These are phyloP conservation scores for Anaeromyces robustus DNA, from an alignment of 192 early-diverging fungal species.

Conservation along the genomic window DNA sequence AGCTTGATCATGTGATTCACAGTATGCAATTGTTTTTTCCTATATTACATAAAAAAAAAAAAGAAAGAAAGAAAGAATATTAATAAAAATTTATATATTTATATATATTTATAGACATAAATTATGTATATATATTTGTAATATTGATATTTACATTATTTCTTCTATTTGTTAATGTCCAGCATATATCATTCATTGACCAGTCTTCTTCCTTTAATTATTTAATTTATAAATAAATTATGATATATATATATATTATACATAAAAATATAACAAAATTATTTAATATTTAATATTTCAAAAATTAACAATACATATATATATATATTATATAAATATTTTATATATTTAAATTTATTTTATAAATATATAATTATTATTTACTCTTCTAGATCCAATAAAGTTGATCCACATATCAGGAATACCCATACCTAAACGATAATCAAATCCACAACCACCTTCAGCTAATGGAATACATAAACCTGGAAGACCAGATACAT, in stretches of 20 bases:
- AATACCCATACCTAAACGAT: constrained; percentile 87
- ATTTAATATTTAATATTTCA: too few species aligned
- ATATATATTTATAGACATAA: too few species aligned
- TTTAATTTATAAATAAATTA: too few species aligned
- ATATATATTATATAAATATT: too few species aligned
- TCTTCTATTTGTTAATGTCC: constrained; percentile 84
- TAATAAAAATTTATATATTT: too few species aligned
- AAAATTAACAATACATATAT: too few species aligned
- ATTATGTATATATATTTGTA: too few species aligned
- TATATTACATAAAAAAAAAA: constrained; percentile 13
- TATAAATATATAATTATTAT: too few species aligned
- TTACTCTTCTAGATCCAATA: constrained; percentile 49
- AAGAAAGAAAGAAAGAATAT: too few species aligned
- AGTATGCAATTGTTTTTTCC: constrained; percentile 88
- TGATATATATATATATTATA: too few species aligned
- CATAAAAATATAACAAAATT: too few species aligned
- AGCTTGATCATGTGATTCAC: constrained; percentile 95
- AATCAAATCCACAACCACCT: constrained; percentile 93
- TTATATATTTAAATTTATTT: too few species aligned
- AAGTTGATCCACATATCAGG: constrained; percentile 99
- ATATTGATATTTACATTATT: background rate
- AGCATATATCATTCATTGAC: constrained; percentile 64
- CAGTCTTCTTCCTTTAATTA: background rate
- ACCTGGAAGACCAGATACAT: constrained; percentile 97
- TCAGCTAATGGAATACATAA: constrained; percentile 74